Percentiles rank a stretch among this genome's conserved stretches.
phyloP scores from a whole-genome alignment of 1,284 basidiomycete genomes.

The Pisolithus thermaeus region DNA sequence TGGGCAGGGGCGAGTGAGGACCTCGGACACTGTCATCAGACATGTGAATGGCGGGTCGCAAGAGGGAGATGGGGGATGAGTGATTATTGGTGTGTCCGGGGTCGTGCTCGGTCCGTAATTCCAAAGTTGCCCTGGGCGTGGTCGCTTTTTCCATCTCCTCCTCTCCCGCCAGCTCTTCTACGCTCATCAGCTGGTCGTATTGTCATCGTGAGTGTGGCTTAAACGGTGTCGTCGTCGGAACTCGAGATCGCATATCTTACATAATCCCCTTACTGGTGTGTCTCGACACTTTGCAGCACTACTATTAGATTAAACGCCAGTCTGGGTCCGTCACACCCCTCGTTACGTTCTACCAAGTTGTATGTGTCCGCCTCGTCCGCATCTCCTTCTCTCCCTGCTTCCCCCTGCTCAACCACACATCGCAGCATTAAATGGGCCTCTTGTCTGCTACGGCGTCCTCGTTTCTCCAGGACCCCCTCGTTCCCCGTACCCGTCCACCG shows the following conservation, averaged over 20 bases:
- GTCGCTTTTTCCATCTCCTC: no score
- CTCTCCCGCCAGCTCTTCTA: no score
- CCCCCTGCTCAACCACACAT: not conserved
- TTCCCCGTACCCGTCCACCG: slow-evolving; percentile 31
- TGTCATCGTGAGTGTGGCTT: no score
- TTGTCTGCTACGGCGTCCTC: slow-evolving; percentile 16
- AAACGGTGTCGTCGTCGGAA: no score
- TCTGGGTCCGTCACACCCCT: not conserved
- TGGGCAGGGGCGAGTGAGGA: not conserved
- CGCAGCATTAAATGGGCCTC: slow-evolving; percentile 12
- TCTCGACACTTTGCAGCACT: not conserved
- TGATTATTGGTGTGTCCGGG: not conserved
- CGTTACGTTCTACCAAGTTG: not conserved
- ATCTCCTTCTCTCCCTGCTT: not conserved
- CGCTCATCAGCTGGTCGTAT: no score
- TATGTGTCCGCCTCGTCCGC: not conserved
- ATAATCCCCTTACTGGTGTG: no score
- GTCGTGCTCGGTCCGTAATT: slow-evolving; percentile 11
- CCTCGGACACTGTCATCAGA: slow-evolving; percentile 9
- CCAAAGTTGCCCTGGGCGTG: slow-evolving; percentile 12
- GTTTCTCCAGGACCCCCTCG: slow-evolving; percentile 12
- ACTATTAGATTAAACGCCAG: not conserved
- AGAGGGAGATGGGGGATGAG: not conserved
- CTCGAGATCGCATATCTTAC: no score
- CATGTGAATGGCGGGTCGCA: slow-evolving; percentile 21